Evolutionary conservation across 2,329 filamentous ascomycete species (phyloP), one percentile per base, ranked within the genome.

Genomic region (Trichoderma citrinoviride): DNA sequence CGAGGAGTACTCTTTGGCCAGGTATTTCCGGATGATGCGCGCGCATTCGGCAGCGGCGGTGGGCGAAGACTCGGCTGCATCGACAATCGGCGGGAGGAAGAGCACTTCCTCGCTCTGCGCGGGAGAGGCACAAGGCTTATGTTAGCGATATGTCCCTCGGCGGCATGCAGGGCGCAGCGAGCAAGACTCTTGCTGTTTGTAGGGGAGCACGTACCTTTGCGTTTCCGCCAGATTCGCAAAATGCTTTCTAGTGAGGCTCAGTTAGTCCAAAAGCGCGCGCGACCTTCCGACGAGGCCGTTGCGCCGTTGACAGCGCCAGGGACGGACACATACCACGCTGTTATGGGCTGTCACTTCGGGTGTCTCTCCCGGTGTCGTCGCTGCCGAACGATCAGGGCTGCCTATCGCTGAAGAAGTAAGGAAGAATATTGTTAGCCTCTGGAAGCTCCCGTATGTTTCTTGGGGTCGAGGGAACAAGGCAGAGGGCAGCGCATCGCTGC

Each of bases 11-110:
- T 93, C 90, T 69, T 88, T 89, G 71, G 87, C 84, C 66, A 99
- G 81, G 75, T 89, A 94, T 76, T 92, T 93, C 74, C 92, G 90
- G 73, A 98, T 92, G 69, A 90, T 82, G 69, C 86, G 81, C 56
- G 93, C 92, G 71, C 91, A 92, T 72, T 93, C 90, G 68, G 89
- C 87, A 25, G 94, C 93, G 6, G 95, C 95, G 53, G 83, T 81
- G 8, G 95, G 94, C 53, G 92, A 96, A 29, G 93, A 97, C 77
- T 98, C 95, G 81, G 93, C 93, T 60, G 90, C 87, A 74, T 98
- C 95, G 80, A 99, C 95, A 70, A 99, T 97, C 66, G 89, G 87
- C 8, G 95, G 95, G 41, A 98, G 89, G 74, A 93, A 92, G 66
- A 97, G 88, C 68, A 96, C 93, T 80, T 98, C 95, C 76, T 96